Evolutionary conservation across 768 basidiomycete species (phyloP), one percentile per base, ranked within the genome.

Genomic region (Boletus sp.): DNA sequence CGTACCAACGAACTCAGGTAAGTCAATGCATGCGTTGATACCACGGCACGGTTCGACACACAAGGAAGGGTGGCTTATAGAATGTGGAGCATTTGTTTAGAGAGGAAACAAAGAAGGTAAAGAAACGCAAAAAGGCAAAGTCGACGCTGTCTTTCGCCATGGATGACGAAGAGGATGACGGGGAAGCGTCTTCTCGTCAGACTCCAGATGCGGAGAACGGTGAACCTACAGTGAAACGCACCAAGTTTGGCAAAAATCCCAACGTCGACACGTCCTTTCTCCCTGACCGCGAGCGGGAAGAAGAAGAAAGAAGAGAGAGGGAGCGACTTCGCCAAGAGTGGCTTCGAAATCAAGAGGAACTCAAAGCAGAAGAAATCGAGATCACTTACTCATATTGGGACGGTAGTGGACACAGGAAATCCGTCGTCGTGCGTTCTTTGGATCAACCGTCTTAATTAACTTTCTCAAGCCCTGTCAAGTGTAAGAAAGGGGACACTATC

Each of bases 341-440:
- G 94, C 77, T 98, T 35, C 76, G 73, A 62, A 79, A 79, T 59
- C 88, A 90, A 64, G 80, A 87, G 70, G 78, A 85, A 24, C 81
- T 88, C 53, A 87, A 88, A 69, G 66, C 75, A 29, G 88, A 89
- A 60, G 81, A 82, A 24, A 91, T 99, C 52, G 97, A 98, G 72
- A 81, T 99, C 54, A 88, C 88, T 0, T 99, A 98, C 68, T 97
- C 94, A 0, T 99, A 87, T 71, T 99, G 97, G 97, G 97, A 99
- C 70, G 97, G 97, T 11, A 94, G 90, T 66, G 97, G 97, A 0
- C 97, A 98, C 75, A 79, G 97, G 51, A 97, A 95, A 76, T 88
- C 85, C 49, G 95, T 96, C 15, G 80, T 77, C 65, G 96, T 96
- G 66, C 73, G 91, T 79, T 52, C 35, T 50, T 30, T 15, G 44